Evolutionary conservation across 441 rosid genomes (phyloP).

Genomic region (Oxalis stricta): DNA sequence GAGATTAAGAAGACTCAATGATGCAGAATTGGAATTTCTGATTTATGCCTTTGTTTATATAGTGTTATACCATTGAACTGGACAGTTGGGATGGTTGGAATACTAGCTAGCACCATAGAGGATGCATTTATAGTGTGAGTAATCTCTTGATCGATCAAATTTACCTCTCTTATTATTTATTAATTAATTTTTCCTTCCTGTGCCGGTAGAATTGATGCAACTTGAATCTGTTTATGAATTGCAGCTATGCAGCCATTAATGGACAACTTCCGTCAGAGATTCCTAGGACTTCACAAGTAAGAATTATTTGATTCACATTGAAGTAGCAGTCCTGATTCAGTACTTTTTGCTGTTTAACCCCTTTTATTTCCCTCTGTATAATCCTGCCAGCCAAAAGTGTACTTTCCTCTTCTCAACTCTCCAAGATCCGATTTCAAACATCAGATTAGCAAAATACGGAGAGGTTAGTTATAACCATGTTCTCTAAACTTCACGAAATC

Average conservation of each 20-base stretch:
- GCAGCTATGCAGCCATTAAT: constrained; percentile 52
- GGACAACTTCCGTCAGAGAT: constrained; percentile 26
- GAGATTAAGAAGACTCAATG: too few relatives aligned
- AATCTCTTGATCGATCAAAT: too few relatives aligned
- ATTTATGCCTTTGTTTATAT: constrained; percentile 5
- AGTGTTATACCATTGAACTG: constrained; percentile 70
- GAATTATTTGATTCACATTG: not conserved
- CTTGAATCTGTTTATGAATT: constrained; percentile 1
- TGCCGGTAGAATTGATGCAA: not conserved
- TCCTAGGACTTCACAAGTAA: constrained; percentile 13
- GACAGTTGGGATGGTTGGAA: constrained; percentile 74
- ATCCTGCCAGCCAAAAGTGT: constrained; percentile 25
- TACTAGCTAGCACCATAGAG: constrained; percentile 48
- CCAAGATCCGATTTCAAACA: constrained; percentile 14
- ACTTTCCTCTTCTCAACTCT: constrained; percentile 36
- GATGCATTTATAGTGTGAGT: constrained; percentile 48
- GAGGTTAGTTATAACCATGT: constrained; percentile 33
- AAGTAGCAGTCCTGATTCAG: not conserved
- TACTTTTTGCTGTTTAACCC: not conserved
- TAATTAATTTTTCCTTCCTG: not conserved
- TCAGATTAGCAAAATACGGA: constrained; percentile 44
- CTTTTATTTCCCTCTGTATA: not conserved
- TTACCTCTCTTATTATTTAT: not conserved
- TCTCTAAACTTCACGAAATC: not conserved
- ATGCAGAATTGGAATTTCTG: not conserved